Percentiles rank a stretch among this genome's conserved stretches.
phyloP scores from a whole-genome alignment of 23 red algal species.

The Cyanidioschyzon merolae region DNA sequence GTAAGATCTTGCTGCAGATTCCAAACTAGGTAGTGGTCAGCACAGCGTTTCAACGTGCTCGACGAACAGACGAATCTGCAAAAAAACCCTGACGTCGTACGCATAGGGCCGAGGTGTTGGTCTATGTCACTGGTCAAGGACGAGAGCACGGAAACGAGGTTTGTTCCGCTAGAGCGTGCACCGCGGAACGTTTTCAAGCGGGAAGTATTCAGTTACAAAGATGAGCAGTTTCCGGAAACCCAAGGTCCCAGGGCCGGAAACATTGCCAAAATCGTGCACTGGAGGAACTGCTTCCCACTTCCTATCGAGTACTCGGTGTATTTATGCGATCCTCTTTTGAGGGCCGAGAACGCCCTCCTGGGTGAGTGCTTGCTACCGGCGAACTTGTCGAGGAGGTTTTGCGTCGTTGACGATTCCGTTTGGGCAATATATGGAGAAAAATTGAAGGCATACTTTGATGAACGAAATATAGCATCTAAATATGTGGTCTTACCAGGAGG shows the following conservation, averaged over 20 bases:
- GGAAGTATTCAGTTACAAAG: not conserved
- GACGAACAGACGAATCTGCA: no score
- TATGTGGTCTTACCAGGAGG: conserved; percentile 53
- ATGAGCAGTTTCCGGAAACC: not conserved
- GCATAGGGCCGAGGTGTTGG: no score
- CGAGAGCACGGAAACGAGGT: not conserved
- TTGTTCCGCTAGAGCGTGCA: not conserved
- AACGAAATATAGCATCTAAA: conserved; percentile 26
- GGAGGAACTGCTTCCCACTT: not conserved
- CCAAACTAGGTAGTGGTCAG: no score
- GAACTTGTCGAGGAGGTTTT: conserved; percentile 55
- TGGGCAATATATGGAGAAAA: conserved; percentile 34
- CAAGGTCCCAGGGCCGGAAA: not conserved
- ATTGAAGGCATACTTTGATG: conserved; percentile 52
- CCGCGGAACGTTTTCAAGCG: not conserved
- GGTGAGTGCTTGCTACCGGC: not conserved
- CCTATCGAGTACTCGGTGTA: not conserved
- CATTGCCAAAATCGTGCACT: not conserved
- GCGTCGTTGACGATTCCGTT: conserved; percentile 65
- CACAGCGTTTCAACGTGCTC: no score
- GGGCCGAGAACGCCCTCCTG: not conserved
- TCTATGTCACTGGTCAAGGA: no score
- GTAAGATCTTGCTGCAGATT: no score
- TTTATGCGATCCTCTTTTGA: not conserved
- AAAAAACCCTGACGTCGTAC: no score